phyloP scores from a whole-genome alignment of 108 stramenopile species.

The Stephanodiscus triporus region DNA sequence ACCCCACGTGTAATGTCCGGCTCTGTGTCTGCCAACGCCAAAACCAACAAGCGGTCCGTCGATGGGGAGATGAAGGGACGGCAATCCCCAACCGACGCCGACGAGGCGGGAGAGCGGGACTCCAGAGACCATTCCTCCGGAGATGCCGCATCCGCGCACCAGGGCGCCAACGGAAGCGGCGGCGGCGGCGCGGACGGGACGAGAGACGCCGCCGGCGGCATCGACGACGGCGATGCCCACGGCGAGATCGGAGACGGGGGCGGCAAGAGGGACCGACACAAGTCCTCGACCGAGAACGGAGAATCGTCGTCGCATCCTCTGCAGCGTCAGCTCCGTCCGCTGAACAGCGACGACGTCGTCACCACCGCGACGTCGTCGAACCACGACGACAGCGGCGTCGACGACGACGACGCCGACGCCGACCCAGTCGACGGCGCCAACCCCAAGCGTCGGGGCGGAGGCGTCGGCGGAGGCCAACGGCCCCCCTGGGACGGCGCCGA shows the following conservation, averaged over 20 bases:
- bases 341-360: background rate
- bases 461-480: background rate
- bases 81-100: background rate
- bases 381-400: slow-evolving; percentile 1
- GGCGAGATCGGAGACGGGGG: background rate
- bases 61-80: slow-evolving; percentile 20
- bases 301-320: slow-evolving; percentile 1
- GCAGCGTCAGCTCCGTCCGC: background rate
- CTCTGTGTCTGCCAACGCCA: slow-evolving; percentile 4
- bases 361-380: slow-evolving; percentile 7
- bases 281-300: slow-evolving; percentile 17
- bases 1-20: slow-evolving; percentile 9
- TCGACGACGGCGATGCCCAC: background rate
- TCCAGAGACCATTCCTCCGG: background rate
- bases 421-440: background rate
- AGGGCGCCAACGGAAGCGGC: background rate
- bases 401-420: slow-evolving; percentile 3
- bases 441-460: background rate
- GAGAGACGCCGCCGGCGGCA: background rate
- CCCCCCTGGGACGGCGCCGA: background rate
- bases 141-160: background rate
- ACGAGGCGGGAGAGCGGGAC: slow-evolving; percentile 3
- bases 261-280: slow-evolving; percentile 26
- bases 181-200: background rate
- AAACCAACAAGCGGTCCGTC: slow-evolving; percentile 17